Base-by-base conservation (phyloP, 768 basidiomycete genomes). In the Saitozyma podzolica region DNA sequence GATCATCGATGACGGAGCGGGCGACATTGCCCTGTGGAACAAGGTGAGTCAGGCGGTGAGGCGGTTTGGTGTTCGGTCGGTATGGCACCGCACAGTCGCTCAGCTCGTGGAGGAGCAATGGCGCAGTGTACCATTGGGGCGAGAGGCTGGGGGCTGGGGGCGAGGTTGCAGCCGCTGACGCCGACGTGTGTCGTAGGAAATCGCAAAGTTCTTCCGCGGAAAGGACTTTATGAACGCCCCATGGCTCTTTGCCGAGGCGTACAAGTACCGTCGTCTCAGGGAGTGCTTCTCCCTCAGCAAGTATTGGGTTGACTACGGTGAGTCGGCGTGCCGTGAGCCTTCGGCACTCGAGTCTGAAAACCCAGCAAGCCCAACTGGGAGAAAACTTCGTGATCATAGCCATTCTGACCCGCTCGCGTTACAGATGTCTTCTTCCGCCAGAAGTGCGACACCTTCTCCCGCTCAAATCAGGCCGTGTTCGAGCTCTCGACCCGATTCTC, bases 391-490 rank as follows among this genome's bases (percentile, higher is more conserved):
- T 39, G 19, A 48, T 16, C 39, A 19, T 43, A 7, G 13, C 17
- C n/a, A 10, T 0, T 1, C 19, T 9, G 20, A 51, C 3, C 6
- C 29, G 39, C 60, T 56, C 17, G 51, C 43, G 2, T 39, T 20
- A 16, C 47, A 78, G 74, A 95, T 75, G 92, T 95, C 50, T 97
- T 96, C 80, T 95, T 93, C 82, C 83, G 93, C 61, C 91, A 96
- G 80, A 95, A 94, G 76, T 95, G 92, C 73, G 94, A 96, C 72
- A 96, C 94, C 3, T 97, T 96, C 82, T 90, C 92, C 17, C 89
- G 94, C 67, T 96, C 94, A 0, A 75, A 85, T 10, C 89, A 92
- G 55, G 93, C 93, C 9, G 94, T 96, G 49, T 96, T 96, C 69
- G 94, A 96, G 79, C 82, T 97, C 19, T 93, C 94, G 1, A 88